Evolutionary conservation across 2,329 filamentous ascomycete genomes (phyloP).

Genomic region (Chrysoporthe deuterocubensis): DNA sequence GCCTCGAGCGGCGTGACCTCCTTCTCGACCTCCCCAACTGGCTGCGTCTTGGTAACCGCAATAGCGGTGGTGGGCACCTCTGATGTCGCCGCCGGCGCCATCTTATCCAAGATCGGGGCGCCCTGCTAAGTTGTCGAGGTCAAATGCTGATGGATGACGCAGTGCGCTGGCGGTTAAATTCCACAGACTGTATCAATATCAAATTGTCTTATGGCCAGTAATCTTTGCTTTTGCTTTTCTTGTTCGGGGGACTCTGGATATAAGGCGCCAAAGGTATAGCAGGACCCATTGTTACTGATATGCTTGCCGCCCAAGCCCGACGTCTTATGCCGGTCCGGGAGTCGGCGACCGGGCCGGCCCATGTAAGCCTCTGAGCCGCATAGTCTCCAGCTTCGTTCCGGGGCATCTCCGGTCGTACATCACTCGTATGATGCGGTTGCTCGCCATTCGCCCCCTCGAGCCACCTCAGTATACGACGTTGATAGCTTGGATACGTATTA

Average conservation of each 20-base stretch:
- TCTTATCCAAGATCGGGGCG: background rate
- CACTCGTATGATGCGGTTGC: background rate
- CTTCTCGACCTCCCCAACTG: constrained; percentile 22
- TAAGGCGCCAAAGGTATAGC: background rate
- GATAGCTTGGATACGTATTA: background rate
- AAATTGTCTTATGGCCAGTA: background rate
- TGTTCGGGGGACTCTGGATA: background rate
- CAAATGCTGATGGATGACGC: background rate
- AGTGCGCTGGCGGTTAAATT: background rate
- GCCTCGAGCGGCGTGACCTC: constrained; percentile 35
- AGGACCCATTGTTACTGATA: constrained; percentile 3
- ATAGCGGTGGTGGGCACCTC: constrained; percentile 11
- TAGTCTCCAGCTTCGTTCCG: background rate
- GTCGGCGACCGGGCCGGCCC: constrained; percentile 7
- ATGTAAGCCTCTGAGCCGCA: background rate
- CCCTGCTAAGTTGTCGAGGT: background rate
- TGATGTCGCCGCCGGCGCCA: constrained; percentile 24
- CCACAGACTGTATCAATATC: background rate
- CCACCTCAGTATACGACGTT: background rate
- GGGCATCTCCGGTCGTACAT: background rate
- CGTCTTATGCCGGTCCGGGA: constrained; percentile 9
- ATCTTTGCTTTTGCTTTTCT: background rate
- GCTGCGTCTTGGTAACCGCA: constrained; percentile 21
- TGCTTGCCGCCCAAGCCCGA: constrained; percentile 1
- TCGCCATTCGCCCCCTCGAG: background rate